Percentiles rank a stretch among this genome's conserved stretches.
These are phyloP conservation scores for Ceratobasidium sp. DNA, from an alignment of 1,284 basidiomycete genomes.

Conservation along the genomic window DNA sequence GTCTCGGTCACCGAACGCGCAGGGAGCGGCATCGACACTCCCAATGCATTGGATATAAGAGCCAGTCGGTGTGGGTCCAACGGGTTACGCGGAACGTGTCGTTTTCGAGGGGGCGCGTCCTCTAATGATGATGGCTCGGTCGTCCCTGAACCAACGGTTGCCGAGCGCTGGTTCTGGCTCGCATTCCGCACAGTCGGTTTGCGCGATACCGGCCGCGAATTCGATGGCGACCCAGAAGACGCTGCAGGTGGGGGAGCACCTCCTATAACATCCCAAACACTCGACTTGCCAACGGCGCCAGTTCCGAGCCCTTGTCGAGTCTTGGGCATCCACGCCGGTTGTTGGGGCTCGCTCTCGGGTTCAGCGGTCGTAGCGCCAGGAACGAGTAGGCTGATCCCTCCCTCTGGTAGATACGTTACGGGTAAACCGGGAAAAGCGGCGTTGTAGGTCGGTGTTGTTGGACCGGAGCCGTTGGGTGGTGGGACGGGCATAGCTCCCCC, in stretches of 20 bases:
- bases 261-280: conserved; percentile 33
- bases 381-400: conserved; percentile 27
- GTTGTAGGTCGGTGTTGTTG: conserved; percentile 39
- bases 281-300: conserved; percentile 34
- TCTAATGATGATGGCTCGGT: not conserved
- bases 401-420: conserved; percentile 29
- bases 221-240: conserved; percentile 2
- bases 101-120: conserved; percentile 15
- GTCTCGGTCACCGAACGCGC: conserved; percentile 52
- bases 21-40: conserved; percentile 78
- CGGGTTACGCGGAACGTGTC: conserved; percentile 68
- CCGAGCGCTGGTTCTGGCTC: conserved; percentile 17
- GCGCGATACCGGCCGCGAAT: not conserved
- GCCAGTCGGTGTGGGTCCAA: conserved; percentile 79
- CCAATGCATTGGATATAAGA: conserved; percentile 83
- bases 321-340: conserved; percentile 38
- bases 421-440: conserved; percentile 31
- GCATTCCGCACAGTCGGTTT: not conserved
- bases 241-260: not conserved
- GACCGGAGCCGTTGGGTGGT: conserved; percentile 1
- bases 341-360: conserved; percentile 14
- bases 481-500: conserved; percentile 14
- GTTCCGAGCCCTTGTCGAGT: conserved; percentile 18
- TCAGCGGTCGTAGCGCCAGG: conserved; percentile 8
- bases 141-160: conserved; percentile 20